phyloP scores from a whole-genome alignment of 2,329 filamentous ascomycete species.

The Uncinocarpus reesii region DNA sequence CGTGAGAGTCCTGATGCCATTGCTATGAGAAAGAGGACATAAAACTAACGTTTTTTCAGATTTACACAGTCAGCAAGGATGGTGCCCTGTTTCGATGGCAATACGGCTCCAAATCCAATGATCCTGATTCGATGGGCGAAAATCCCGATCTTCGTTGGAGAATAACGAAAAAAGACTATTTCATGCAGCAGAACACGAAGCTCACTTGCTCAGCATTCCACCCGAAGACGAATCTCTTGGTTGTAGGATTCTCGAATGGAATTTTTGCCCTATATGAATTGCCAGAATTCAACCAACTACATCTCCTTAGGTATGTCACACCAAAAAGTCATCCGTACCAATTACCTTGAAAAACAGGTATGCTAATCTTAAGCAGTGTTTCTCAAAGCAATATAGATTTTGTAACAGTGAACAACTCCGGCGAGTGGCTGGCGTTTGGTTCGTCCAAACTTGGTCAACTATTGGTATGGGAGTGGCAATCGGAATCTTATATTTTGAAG shows the following conservation, averaged over 20 bases:
- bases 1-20: conserved; percentile 20
- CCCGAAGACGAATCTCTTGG: conserved; percentile 75
- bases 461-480: conserved; percentile 99
- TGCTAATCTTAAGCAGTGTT: conserved; percentile 50
- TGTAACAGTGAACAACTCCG: conserved; percentile 84
- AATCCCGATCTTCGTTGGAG: conserved; percentile 72
- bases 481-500: conserved; percentile 95
- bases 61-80: conserved; percentile 94
- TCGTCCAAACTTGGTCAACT: conserved; percentile 90
- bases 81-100: conserved; percentile 94
- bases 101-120: conserved; percentile 56
- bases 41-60: conserved; percentile 32
- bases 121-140: conserved; percentile 51
- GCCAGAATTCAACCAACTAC: conserved; percentile 90
- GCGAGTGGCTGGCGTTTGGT: conserved; percentile 95
- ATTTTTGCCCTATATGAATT: conserved; percentile 91
- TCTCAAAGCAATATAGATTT: conserved; percentile 95
- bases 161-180: conserved; percentile 83
- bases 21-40: background rate
- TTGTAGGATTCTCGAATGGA: conserved; percentile 90
- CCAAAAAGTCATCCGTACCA: background rate
- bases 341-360: conserved; percentile 5
- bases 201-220: conserved; percentile 89
- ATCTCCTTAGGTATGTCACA: conserved; percentile 55
- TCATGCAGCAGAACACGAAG: conserved; percentile 80